Evolutionary conservation across 352 stramenopile species (phyloP), one percentile per base, ranked within the genome.

Genomic region (Globisporangium middletonii): DNA sequence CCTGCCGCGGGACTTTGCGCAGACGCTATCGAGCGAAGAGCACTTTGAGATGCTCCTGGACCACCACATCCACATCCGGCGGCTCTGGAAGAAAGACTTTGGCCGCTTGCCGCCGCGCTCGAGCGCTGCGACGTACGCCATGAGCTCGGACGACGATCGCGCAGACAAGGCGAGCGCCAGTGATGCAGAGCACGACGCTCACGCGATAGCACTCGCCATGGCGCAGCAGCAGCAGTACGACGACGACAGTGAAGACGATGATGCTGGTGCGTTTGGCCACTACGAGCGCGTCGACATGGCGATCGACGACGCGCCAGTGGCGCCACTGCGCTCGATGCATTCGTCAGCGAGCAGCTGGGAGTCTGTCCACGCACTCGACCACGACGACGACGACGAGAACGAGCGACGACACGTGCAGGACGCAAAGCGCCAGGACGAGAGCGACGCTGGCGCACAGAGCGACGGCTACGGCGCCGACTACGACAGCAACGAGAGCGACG

Each of bases 1-100:
- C n/a, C 61, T 94, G 53, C 85, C 85, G 38, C 75, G 71, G n/a
- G 78, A 88, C 57, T 84, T 82, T 27, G 67, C 67, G 16, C 61
- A 76, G 28, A 57, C 79, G 26, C 63, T 72, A 23, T 79, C 75
- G 27, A 73, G 68, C n/a, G 77, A 94, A 45, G 67, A 77, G 43
- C 83, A 91, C 47, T 89, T 86, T 42, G 64, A 86, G 60, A 82
- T 85, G 72, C 69, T 94, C 4, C 65, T 91, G 26, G 79, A 92
- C 41, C 71, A 88, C 53, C 85, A 94, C 56, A 72, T 91, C 41
- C 78, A 93, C 60, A 86, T 94, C 47, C 70, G 84, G 2, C 75
- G 72, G 3, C 63, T 94, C 5, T 94, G 85, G 85, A 89, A 93
- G 56, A 83, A 78, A 23, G 85, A 94, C 49, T 94, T 94, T 66